These are phyloP conservation scores for Macaranga tanarius DNA, from an alignment of 441 rosid species.

Conservation along the genomic window DNA sequence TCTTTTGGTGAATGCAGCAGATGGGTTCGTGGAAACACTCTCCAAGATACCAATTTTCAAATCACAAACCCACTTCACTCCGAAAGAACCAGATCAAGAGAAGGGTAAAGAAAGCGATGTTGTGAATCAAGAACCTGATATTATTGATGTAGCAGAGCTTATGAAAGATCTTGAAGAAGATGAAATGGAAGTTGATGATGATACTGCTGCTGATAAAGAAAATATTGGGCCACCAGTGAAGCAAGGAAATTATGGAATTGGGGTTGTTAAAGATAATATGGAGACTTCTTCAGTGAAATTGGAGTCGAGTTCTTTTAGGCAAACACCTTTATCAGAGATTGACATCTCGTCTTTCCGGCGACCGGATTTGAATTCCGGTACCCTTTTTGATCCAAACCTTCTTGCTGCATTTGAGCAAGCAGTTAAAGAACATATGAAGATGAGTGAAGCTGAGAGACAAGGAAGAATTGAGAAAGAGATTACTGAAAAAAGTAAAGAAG, in stretches of 20 bases:
- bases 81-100: conserved; percentile 31
- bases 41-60: conserved; percentile 35
- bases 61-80: conserved; percentile 29
- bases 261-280: conserved; percentile 23
- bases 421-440: conserved; percentile 39
- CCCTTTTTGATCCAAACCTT: conserved; percentile 75
- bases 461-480: conserved; percentile 25
- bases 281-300: background rate
- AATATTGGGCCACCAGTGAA: conserved; percentile 43
- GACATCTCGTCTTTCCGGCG: conserved; percentile 54
- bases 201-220: conserved; percentile 39
- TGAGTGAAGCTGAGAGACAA: conserved; percentile 38
- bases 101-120: conserved; percentile 12
- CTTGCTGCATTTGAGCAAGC: conserved; percentile 68
- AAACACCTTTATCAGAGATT: conserved; percentile 45
- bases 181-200: conserved; percentile 25
- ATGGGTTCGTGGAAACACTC: conserved; percentile 47
- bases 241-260: background rate
- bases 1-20: conserved; percentile 55
- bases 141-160: conserved; percentile 45
- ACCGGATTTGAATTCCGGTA: conserved; percentile 69
- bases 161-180: conserved; percentile 51
- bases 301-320: conserved; percentile 18
- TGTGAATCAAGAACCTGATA: conserved; percentile 36
- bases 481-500: conserved; percentile 18